Percentiles rank a stretch among this genome's conserved stretches.
Conservation (phyloP, 2,329 filamentous ascomycete genomes). For the Epichloe baconii region DNA sequence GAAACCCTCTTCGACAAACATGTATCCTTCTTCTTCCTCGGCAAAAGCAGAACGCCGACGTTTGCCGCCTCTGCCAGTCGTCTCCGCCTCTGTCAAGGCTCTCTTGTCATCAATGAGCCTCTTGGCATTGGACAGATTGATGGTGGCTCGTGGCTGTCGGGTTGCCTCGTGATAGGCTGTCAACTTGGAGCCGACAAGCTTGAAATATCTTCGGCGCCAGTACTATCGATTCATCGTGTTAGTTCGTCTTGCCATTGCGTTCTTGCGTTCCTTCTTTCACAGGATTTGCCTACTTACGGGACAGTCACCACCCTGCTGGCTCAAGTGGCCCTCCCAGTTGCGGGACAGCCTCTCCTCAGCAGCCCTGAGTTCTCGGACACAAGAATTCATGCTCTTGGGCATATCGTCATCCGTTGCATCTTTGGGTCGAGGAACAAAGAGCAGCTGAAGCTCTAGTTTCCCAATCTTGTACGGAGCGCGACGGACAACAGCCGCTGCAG, state of each 20-base stretch:
- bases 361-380: conserved; percentile 83
- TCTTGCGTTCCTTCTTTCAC: too few species aligned
- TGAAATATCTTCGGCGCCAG: conserved; percentile 97
- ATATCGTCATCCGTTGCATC: conserved; percentile 83
- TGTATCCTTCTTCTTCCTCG: conserved; percentile 97
- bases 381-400: conserved; percentile 98
- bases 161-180: conserved; percentile 95
- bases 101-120: conserved; percentile 88
- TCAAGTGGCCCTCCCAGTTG: conserved; percentile 78
- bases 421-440: conserved; percentile 90
- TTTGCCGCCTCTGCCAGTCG: conserved; percentile 59
- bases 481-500: conserved; percentile 54
- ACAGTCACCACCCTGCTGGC: conserved; percentile 95
- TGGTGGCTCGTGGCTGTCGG: conserved; percentile 87
- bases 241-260: conserved; percentile 13
- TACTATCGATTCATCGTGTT: conserved; percentile 44
- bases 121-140: conserved; percentile 86
- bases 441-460: conserved; percentile 82
- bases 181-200: conserved; percentile 76
- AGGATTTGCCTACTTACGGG: conserved; percentile 52
- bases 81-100: conserved; percentile 72
- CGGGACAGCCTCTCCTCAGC: conserved; percentile 69
- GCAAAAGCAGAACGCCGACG: conserved; percentile 91
- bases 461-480: conserved; percentile 93
- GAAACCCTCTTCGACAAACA: conserved; percentile 99